Conservation (phyloP, 2,329 filamentous ascomycete genomes). For the Zasmidium cellare region DNA sequence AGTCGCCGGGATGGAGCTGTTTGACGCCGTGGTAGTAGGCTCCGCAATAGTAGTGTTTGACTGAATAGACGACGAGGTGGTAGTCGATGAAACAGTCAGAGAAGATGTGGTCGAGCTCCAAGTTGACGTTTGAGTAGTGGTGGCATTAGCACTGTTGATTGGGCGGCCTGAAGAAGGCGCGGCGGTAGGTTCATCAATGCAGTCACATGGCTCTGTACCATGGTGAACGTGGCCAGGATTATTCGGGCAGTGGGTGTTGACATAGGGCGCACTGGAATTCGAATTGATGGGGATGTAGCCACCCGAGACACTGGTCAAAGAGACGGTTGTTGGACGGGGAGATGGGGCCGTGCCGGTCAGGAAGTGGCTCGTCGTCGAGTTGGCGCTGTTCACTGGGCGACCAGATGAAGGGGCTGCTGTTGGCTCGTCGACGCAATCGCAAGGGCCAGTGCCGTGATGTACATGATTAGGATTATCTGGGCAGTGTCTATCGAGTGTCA, state of each 20-base stretch:
- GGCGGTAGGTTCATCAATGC: not conserved
- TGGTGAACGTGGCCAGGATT: not conserved
- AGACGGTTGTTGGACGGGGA: not conserved
- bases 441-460: not conserved
- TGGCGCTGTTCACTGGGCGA: not conserved
- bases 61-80: not conserved
- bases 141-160: not conserved
- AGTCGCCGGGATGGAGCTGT: not conserved
- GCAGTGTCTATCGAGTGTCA: not conserved
- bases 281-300: not conserved
- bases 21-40: not conserved
- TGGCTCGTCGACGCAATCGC: slow-evolving; percentile 1
- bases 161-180: not conserved
- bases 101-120: not conserved
- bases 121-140: not conserved
- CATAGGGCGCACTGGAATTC: not conserved
- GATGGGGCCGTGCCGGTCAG: not conserved
- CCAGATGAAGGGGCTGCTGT: not conserved
- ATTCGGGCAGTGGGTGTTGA: not conserved
- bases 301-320: not conserved
- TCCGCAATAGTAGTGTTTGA: not conserved
- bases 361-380: not conserved
- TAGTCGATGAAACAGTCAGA: not conserved
- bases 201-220: not conserved
- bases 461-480: not conserved